Conservation (phyloP, 441 rosid species). For the Erodium texanum region DNA sequence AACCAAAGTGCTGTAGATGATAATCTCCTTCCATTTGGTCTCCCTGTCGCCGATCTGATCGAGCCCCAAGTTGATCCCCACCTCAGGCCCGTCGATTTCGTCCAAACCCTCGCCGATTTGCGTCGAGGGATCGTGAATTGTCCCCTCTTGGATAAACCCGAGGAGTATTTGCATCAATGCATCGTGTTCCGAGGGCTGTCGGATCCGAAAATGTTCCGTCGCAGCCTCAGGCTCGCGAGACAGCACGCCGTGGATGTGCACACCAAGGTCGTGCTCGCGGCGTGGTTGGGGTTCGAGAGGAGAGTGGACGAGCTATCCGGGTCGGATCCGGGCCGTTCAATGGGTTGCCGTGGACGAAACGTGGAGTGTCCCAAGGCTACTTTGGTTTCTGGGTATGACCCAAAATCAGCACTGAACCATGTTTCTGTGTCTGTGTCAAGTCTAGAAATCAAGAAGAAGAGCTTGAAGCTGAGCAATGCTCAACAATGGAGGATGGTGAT, state of each 20-base stretch:
- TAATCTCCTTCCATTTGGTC: conserved; percentile 51
- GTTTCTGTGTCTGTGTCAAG: conserved; percentile 38
- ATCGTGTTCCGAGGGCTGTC: conserved; percentile 51
- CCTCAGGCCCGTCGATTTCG: conserved; percentile 53
- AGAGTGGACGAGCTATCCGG: too few relatives aligned
- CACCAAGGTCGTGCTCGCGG: conserved; percentile 59
- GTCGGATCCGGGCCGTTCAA: conserved; percentile 21
- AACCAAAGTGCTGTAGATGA: conserved; percentile 20
- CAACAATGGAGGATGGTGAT: conserved; percentile 33
- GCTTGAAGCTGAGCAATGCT: conserved; percentile 40
- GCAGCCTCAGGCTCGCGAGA: conserved; percentile 62
- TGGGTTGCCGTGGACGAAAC: conserved; percentile 68
- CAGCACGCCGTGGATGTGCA: conserved; percentile 73
- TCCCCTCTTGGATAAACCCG: conserved; percentile 46
- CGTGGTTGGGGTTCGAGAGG: conserved; percentile 27
- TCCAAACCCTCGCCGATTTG: conserved; percentile 53
- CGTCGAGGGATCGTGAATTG: conserved; percentile 46
- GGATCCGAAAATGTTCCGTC: conserved; percentile 70
- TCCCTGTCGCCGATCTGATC: conserved; percentile 58
- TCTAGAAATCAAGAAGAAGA: conserved; percentile 26
- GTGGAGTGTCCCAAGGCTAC: conserved; percentile 78
- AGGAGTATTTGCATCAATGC: conserved; percentile 57
- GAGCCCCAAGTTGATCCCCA: conserved; percentile 72
- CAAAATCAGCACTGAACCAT: conserved; percentile 57
- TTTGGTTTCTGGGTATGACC: conserved; percentile 58